phyloP scores from a whole-genome alignment of 75 land plant genomes.

The Pinus tabuliformis region DNA sequence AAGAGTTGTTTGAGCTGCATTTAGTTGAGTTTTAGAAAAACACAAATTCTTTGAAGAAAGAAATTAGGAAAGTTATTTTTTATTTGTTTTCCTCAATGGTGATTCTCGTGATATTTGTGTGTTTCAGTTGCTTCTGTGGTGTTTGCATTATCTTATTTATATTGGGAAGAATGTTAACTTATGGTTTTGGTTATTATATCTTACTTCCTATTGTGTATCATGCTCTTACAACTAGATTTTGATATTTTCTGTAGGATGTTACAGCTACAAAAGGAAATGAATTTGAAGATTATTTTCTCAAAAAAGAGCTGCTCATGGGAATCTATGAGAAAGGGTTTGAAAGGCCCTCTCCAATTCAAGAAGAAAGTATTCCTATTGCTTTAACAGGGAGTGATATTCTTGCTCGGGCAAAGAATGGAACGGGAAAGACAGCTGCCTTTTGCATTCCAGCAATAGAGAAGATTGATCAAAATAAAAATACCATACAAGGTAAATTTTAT shows the following conservation, averaged over 20 bases:
- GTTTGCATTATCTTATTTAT: too few species aligned
- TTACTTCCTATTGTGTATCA: background rate
- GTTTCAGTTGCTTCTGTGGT: too few species aligned
- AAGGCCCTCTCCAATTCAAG: conserved; percentile 46
- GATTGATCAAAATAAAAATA: conserved; percentile 36
- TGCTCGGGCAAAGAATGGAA: conserved; percentile 47
- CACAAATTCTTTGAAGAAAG: too few species aligned
- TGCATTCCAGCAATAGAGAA: conserved; percentile 44
- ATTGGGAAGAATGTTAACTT: too few species aligned
- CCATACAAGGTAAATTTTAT: conserved; percentile 26
- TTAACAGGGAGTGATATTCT: conserved; percentile 39
- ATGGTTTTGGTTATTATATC: background rate
- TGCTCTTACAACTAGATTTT: too few species aligned
- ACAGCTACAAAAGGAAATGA: conserved; percentile 45
- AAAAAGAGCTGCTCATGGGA: conserved; percentile 38
- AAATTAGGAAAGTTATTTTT: too few species aligned
- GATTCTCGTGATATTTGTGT: too few species aligned
- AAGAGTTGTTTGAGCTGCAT: too few species aligned
- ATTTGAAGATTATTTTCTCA: conserved; percentile 38
- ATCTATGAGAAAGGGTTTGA: conserved; percentile 46
- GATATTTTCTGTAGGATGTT: conserved; percentile 20
- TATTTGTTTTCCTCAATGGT: too few species aligned
- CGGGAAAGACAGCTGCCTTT: conserved; percentile 50
- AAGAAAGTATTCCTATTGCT: conserved; percentile 44
- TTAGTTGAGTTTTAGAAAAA: too few species aligned